phyloP scores from a whole-genome alignment of 73 alveolate species.

The Diophrys sp. region DNA sequence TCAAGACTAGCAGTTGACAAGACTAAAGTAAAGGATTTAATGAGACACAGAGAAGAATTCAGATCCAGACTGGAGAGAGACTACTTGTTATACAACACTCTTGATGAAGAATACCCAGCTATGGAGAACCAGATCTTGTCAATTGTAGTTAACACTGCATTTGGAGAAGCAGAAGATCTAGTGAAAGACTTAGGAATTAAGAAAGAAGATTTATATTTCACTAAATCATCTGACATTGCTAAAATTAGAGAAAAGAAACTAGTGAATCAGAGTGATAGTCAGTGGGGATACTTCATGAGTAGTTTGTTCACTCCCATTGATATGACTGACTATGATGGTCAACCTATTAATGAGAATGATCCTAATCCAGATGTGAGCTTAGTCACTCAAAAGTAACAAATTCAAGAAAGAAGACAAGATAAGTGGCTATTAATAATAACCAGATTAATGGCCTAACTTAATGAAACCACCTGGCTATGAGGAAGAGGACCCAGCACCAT shows the following conservation, averaged over 20 bases:
- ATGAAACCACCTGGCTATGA: background rate
- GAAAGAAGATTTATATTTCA: slow-evolving; percentile 20
- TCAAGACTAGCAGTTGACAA: slow-evolving; percentile 43
- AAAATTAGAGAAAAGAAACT: slow-evolving; percentile 19
- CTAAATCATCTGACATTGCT: slow-evolving; percentile 29
- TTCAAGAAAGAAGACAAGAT: background rate
- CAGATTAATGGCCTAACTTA: background rate
- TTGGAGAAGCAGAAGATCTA: slow-evolving; percentile 39
- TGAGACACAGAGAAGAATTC: slow-evolving; percentile 39
- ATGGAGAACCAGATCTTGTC: slow-evolving; percentile 30
- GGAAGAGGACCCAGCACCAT: background rate
- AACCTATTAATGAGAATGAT: background rate
- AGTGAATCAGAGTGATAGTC: slow-evolving; percentile 29
- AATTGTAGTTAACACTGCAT: slow-evolving; percentile 20
- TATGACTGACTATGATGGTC: slow-evolving; percentile 62
- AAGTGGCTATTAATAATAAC: background rate
- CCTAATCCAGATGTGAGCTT: background rate
- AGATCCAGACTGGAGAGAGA: slow-evolving; percentile 15
- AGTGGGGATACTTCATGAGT: slow-evolving; percentile 15
- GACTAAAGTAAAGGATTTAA: slow-evolving; percentile 32
- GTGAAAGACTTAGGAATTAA: slow-evolving; percentile 46
- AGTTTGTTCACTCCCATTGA: slow-evolving; percentile 47
- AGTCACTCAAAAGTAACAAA: background rate
- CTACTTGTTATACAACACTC: slow-evolving; percentile 10
- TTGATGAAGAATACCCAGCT: background rate